These are phyloP conservation scores for Pseudogymnoascus sp. DNA, from an alignment of 2,329 filamentous ascomycete species.

Conservation along the genomic window DNA sequence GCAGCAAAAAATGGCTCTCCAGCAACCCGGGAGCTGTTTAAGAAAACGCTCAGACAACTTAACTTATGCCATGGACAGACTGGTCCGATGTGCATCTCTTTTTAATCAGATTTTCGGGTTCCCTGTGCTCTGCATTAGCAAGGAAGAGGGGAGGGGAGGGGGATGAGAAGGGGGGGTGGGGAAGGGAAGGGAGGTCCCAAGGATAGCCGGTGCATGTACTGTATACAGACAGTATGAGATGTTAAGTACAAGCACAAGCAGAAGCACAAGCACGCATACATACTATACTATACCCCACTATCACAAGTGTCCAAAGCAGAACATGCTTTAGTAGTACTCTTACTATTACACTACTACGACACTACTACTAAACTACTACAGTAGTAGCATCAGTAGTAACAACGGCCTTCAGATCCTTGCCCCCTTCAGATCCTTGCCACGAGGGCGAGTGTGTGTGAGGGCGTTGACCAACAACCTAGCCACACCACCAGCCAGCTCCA, in stretches of 20 bases:
- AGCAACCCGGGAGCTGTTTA: not conserved
- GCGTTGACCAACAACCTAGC: not conserved
- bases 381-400: not conserved
- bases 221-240: not conserved
- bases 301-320: not conserved
- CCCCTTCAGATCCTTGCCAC: not conserved
- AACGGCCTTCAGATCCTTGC: not conserved
- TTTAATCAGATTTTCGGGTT: not conserved
- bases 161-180: too few species aligned
- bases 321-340: not conserved
- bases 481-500: not conserved
- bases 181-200: not conserved
- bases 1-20: not conserved
- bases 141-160: not conserved
- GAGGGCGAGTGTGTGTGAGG: not conserved
- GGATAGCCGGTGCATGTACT: not conserved
- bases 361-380: not conserved
- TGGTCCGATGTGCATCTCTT: not conserved
- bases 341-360: not conserved
- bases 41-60: not conserved
- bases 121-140: not conserved
- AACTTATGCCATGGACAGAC: not conserved
- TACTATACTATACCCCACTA: not conserved
- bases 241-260: too few species aligned
- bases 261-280: too few species aligned